Evolutionary conservation across 106 monocot species (phyloP).

Genomic region (Amphibolis antarctica): DNA sequence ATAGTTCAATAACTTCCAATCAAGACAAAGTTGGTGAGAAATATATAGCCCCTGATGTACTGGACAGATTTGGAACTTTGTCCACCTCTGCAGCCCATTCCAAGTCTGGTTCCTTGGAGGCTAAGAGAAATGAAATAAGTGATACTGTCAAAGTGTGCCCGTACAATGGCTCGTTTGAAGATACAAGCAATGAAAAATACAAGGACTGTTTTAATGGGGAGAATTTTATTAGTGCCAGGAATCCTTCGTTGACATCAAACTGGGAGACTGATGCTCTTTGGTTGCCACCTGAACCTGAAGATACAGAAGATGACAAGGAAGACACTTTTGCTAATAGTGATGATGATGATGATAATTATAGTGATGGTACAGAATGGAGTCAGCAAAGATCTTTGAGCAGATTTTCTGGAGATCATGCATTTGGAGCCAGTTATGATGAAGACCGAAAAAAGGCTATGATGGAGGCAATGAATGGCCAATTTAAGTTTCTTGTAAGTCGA

Average conservation of each 20-base stretch:
- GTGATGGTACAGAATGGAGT: slow-evolving; percentile 46
- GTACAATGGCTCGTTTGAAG: slow-evolving; percentile 9
- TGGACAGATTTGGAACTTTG: neutral
- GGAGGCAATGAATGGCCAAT: slow-evolving; percentile 68
- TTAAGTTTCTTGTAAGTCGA: slow-evolving; percentile 51
- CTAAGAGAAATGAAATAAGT: slow-evolving; percentile 5
- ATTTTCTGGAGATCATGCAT: slow-evolving; percentile 24
- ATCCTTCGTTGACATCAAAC: slow-evolving; percentile 6
- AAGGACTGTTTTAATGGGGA: slow-evolving; percentile 31
- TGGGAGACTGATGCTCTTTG: slow-evolving; percentile 35
- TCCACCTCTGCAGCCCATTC: neutral
- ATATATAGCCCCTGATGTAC: neutral
- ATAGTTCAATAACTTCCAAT: slow-evolving; percentile 1
- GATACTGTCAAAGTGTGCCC: slow-evolving; percentile 9
- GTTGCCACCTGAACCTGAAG: slow-evolving; percentile 74
- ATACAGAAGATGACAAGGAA: slow-evolving; percentile 32
- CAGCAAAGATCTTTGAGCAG: slow-evolving; percentile 35
- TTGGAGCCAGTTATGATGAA: slow-evolving; percentile 28
- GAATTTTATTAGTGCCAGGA: slow-evolving; percentile 4
- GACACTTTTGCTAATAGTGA: slow-evolving; percentile 50
- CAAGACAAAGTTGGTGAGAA: neutral
- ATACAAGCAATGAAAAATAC: slow-evolving; percentile 18
- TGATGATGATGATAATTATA: slow-evolving; percentile 64
- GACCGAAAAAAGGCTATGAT: slow-evolving; percentile 59
- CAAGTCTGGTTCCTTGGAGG: neutral